A percentile compares a stretch with the other conserved stretches of the same genome.
phyloP scores from a whole-genome alignment of 176 grass and related monocot genomes.

The Carex pumila region DNA sequence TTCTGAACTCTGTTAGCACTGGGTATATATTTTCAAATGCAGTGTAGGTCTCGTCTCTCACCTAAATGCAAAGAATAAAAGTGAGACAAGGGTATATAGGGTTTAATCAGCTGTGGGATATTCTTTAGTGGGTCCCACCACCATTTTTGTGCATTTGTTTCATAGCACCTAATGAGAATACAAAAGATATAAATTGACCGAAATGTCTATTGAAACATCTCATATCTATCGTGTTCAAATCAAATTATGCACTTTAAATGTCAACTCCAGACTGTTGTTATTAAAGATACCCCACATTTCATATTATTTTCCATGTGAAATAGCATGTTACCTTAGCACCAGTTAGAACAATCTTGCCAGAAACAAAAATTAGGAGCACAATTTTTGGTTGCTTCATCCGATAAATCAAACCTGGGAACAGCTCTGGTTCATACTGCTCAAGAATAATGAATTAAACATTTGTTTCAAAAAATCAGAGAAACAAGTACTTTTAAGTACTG shows the following conservation, averaged over 20 bases:
- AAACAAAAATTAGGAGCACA: constrained; percentile 97
- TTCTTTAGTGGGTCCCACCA: not conserved
- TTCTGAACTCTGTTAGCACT: constrained; percentile 78
- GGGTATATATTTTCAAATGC: constrained; percentile 97
- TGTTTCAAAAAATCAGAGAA: not conserved
- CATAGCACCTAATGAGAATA: not conserved
- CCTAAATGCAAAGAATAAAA: constrained; percentile 29
- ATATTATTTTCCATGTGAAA: not conserved
- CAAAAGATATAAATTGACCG: not conserved
- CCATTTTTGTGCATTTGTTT: not conserved
- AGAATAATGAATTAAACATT: constrained; percentile 2
- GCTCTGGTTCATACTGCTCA: constrained; percentile 78
- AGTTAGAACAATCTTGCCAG: constrained; percentile 95
- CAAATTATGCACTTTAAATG: not conserved
- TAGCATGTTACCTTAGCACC: constrained; percentile 56
- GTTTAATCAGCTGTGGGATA: not conserved
- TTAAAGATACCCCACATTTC: not conserved
- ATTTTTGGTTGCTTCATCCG: constrained; percentile 96
- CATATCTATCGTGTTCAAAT: not conserved
- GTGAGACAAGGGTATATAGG: not conserved
- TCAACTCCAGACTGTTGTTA: not conserved
- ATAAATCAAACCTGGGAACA: constrained; percentile 92
- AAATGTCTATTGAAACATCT: not conserved
- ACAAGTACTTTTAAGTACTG: not conserved
- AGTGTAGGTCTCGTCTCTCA: constrained; percentile 95